Evolutionary conservation across 768 basidiomycete genomes (phyloP), one percentile per base, ranked within the genome.

Genomic region (Cystobasidium tubakii): DNA sequence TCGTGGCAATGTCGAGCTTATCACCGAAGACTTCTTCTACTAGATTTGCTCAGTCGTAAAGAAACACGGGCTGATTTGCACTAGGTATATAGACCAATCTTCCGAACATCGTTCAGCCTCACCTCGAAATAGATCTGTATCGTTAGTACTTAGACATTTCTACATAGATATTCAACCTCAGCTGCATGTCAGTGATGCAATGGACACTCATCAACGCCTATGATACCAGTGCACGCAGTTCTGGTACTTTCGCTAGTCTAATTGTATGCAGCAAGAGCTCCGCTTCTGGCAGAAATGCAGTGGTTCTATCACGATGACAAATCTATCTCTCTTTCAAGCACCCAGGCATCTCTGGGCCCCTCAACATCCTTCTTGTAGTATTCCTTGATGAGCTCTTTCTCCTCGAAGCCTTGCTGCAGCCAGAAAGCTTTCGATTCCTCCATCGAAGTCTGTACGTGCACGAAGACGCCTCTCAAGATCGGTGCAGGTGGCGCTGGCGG

Each of bases 371-470:
- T 74, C 82, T 91, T 92, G 86, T 94, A 94, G 82, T 94, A 94
- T 75, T 86, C 85, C 78, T 88, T 83, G 67, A 89, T 86, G 39
- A 76, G 77, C 19, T 75, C 78, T 74, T 77, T 74, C 44, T 23
- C 87, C 69, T 81, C 83, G 83, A 94, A 94, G 9, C 89, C 92
- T 77, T 92, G 88, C 54, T 84, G 84, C 82, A 91, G 89, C 81
- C 93, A 94, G 81, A 93, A 93, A 69, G 81, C 83, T 82, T 88
- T 91, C 29, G 90, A 91, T 19, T 85, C 86, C 36, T 81, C 81
- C 78, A 93, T 94, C 44, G 88, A 89, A n/a, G 87, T 84, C 79
- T 94, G 92, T 1, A 94, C 92, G 80, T 94, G 92, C 65, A 93
- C 84, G 79, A 88, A 92, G 77, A 92, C 86, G 73, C 60, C 64